Evolutionary conservation across 2,329 filamentous ascomycete genomes (phyloP).

Genomic region (Alternaria sp.): DNA sequence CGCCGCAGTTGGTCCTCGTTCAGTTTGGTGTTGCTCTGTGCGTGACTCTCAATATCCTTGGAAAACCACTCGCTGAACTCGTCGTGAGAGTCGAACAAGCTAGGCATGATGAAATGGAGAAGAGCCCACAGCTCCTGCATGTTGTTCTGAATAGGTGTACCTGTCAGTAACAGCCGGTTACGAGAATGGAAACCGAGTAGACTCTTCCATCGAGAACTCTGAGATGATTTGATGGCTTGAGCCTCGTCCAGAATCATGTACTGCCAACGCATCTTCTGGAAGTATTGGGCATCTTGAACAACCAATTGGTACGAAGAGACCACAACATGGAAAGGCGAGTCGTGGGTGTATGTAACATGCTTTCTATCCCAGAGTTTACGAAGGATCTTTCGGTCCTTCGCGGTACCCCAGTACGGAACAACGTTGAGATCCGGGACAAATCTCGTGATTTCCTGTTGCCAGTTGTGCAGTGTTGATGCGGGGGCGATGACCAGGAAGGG

Average conservation of each 20-base stretch:
- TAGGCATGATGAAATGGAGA: constrained; percentile 99
- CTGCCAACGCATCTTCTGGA: constrained; percentile 99
- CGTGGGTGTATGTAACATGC: constrained; percentile 92
- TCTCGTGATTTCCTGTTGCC: constrained; percentile 96
- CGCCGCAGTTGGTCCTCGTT: constrained; percentile 98
- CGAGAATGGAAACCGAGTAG: constrained; percentile 93
- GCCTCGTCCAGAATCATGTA: constrained; percentile 99
- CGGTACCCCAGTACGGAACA: constrained; percentile 95
- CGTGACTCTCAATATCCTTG: constrained; percentile 96
- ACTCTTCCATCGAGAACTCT: constrained; percentile 96
- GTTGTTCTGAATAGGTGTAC: constrained; percentile 99
- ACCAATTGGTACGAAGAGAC: constrained; percentile 98
- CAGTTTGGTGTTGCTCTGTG: constrained; percentile 98
- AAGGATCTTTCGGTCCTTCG: constrained; percentile 91
- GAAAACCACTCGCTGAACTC: constrained; percentile 95
- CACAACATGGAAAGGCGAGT: constrained; percentile 93
- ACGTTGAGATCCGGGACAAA: constrained; percentile 97
- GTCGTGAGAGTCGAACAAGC: constrained; percentile 91
- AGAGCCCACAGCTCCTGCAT: constrained; percentile 99
- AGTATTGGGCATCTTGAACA: constrained; percentile 94
- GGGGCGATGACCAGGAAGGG: constrained; percentile 97
- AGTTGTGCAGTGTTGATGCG: constrained; percentile 96
- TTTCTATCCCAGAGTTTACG: constrained; percentile 99
- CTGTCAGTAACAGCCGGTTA: constrained; percentile 90
- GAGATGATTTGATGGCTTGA: constrained; percentile 97